Percentiles rank a stretch among this genome's conserved stretches.
Conservation (phyloP, 768 basidiomycete species). For the Pisolithus tinctorius region DNA sequence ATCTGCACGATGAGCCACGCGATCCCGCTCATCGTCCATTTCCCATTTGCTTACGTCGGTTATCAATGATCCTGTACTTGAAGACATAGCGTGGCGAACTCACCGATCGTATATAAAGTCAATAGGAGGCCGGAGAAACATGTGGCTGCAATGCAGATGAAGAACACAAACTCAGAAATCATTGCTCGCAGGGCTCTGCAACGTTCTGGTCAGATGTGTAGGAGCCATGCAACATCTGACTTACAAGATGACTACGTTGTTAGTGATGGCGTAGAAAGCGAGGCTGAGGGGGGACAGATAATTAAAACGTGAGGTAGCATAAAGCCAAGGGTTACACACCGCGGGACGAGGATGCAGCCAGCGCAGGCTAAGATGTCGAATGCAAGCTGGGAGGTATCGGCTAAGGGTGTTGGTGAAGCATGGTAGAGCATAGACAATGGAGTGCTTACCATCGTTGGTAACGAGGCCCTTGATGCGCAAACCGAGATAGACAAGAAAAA, state of each 20-base stretch:
- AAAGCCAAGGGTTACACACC: conserved; percentile 32
- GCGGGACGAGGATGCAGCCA: conserved; percentile 80
- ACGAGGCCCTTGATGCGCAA: conserved; percentile 61
- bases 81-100: not conserved
- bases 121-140: conserved; percentile 77
- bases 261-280: conserved; percentile 74
- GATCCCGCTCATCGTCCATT: conserved; percentile 40
- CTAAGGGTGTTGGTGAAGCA: conserved; percentile 21
- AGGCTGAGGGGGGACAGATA: conserved; percentile 34
- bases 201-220: conserved; percentile 1
- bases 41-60: conserved; percentile 21
- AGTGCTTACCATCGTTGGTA: conserved; percentile 40
- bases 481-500: conserved; percentile 62
- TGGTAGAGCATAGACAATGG: not conserved
- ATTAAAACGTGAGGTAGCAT: not conserved
- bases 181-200: conserved; percentile 72
- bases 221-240: conserved; percentile 15
- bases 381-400: conserved; percentile 46
- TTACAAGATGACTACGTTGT: conserved; percentile 74
- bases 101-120: conserved; percentile 48
- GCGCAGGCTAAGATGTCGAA: conserved; percentile 84
- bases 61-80: conserved; percentile 18
- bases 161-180: conserved; percentile 74
- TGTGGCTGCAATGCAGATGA: conserved; percentile 67
- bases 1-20: conserved; percentile 84